Conservation (phyloP, 441 rosid genomes). For the Gossypium aridum region DNA sequence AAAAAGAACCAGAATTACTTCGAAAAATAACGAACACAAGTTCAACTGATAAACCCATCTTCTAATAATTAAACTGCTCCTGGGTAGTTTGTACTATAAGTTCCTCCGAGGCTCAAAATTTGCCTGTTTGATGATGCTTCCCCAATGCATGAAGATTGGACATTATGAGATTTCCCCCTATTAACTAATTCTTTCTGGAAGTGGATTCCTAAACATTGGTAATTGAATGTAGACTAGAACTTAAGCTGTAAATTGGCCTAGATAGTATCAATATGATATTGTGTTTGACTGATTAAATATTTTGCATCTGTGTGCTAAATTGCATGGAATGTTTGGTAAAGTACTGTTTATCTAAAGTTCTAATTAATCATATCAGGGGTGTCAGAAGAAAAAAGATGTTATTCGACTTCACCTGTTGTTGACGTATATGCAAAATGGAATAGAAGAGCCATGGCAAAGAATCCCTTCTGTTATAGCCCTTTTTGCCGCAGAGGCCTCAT, state of each 20-base stretch:
- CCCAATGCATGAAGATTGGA: not conserved
- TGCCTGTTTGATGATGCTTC: not conserved
- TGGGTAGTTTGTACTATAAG: not conserved
- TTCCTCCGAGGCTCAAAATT: not conserved
- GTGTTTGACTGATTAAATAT: not conserved
- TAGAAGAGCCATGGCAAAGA: slow-evolving; percentile 78
- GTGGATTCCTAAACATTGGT: not conserved
- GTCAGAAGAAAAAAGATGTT: slow-evolving; percentile 58
- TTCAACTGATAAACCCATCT: not conserved
- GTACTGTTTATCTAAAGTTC: slow-evolving; percentile 4
- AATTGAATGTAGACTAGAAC: not conserved
- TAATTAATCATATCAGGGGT: slow-evolving; percentile 37
- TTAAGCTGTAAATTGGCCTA: not conserved
- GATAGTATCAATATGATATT: not conserved
- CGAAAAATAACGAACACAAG: not conserved
- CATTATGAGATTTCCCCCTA: not conserved
- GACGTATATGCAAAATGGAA: slow-evolving; percentile 76
- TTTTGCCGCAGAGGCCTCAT: slow-evolving; percentile 86
- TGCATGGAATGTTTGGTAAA: not conserved
- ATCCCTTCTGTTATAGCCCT: slow-evolving; percentile 73
- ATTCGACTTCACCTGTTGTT: slow-evolving; percentile 64
- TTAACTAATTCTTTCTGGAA: slow-evolving; percentile 2
- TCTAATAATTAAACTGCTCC: not conserved
- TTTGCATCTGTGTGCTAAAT: slow-evolving; percentile 9
- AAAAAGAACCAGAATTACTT: not conserved